Evolutionary conservation across 2,329 filamentous ascomycete species (phyloP), one percentile per base, ranked within the genome.

Genomic region (Aureobasidium subglaciale): DNA sequence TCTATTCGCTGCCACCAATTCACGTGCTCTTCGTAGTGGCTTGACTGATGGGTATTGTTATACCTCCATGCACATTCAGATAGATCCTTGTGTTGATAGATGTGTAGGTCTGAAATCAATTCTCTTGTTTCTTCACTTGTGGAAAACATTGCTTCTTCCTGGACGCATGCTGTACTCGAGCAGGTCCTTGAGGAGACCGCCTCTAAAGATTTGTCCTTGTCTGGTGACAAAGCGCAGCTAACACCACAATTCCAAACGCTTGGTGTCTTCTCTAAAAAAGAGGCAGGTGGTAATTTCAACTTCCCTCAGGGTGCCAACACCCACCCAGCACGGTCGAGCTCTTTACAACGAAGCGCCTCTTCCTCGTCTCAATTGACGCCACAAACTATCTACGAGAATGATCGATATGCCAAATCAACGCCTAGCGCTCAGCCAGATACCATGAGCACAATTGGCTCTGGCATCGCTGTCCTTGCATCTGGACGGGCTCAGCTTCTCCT

Each of bases 1-100:
- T 9, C 85, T 88, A 59, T 97, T 96, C 63, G 86, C 97, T 34
- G 86, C 88, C 1, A 82, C 86, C 35, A 85, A 89, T 34, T 87
- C 89, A 3, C 83, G 88, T 53, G 83, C 90, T 20, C 84, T 97
- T 73, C 82, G 90, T 52, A 80, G 83, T 55, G 93, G 97, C 65
- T 75, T 97, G 2, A 72, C 83, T 43, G 76, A 79, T n/a, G 83
- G 86, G 32, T 75, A 85, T 55, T 68, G 71, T 13, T 68, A 75
- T 4, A 16, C 16, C 16, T 24, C 30, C 16, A 25, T 52, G 24
- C 29, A 41, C 5, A 38, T 11, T 41, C 30, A 37, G n/a, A 42
- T 48, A 48, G 46, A 37, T 25, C 18, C 22, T 29, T 53, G 11
- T 55, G 56, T 58, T 70, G 54, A 70, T 59, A 43, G 29, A 10